phyloP scores from a whole-genome alignment of 106 monocot genomes.

The Amphibolis antarctica region DNA sequence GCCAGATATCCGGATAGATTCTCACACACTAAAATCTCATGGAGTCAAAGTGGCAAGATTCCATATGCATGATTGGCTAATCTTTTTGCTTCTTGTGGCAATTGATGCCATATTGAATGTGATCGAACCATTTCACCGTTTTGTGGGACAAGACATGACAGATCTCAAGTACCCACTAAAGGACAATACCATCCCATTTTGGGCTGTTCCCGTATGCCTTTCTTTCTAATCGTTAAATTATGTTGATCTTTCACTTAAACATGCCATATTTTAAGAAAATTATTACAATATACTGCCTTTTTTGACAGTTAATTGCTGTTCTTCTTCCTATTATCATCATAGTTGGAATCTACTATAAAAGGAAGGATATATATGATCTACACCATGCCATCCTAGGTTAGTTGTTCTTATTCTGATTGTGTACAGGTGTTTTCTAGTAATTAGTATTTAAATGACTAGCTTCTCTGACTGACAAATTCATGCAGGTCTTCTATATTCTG shows the following conservation, averaged over 20 bases:
- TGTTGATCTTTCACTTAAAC: no score
- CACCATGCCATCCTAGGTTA: slow-evolving; percentile 69
- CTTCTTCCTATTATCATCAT: slow-evolving; percentile 35
- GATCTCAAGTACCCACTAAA: slow-evolving; percentile 58
- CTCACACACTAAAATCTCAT: slow-evolving; percentile 72
- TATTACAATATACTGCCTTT: not conserved
- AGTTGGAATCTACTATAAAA: slow-evolving; percentile 36
- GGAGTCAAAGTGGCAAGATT: slow-evolving; percentile 49
- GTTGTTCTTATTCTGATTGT: not conserved
- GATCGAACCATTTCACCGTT: slow-evolving; percentile 51
- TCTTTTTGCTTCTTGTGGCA: slow-evolving; percentile 38
- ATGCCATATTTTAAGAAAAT: no score
- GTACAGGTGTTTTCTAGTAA: no score
- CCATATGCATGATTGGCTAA: slow-evolving; percentile 87
- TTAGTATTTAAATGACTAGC: no score
- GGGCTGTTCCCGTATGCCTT: slow-evolving; percentile 52
- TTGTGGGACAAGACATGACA: slow-evolving; percentile 51
- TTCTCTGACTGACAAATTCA: not conserved
- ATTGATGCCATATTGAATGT: slow-evolving; percentile 27
- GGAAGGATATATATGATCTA: slow-evolving; percentile 61
- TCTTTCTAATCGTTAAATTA: no score
- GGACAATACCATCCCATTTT: slow-evolving; percentile 46
- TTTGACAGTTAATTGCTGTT: slow-evolving; percentile 33
- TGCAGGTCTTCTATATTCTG: slow-evolving; percentile 47
- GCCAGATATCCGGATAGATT: slow-evolving; percentile 52